These are phyloP conservation scores for Anaeromyces robustus DNA, from an alignment of 192 early-diverging fungal genomes.

Conservation along the genomic window DNA sequence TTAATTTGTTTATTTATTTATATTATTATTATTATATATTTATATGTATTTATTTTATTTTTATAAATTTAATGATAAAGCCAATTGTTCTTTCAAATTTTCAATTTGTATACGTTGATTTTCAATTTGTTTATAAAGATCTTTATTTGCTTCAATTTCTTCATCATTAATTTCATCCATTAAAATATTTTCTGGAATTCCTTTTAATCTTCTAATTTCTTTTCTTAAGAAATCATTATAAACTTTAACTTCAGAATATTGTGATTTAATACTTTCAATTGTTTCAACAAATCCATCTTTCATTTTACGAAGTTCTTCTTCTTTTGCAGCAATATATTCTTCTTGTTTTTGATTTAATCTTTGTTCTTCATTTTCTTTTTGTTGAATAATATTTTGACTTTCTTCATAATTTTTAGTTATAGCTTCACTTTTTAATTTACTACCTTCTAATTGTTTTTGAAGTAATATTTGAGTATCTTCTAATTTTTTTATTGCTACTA, in stretches of 20 bases:
- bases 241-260: background rate
- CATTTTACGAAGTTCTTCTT: background rate
- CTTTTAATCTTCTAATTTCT: background rate
- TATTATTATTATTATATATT: background rate
- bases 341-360: background rate
- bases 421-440: background rate
- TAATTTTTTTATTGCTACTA: background rate
- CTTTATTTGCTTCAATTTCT: background rate
- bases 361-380: background rate
- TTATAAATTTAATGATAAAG: background rate
- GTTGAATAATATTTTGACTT: background rate
- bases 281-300: background rate
- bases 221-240: background rate
- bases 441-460: background rate
- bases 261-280: background rate
- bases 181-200: background rate
- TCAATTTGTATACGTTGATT: background rate
- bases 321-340: background rate
- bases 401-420: background rate
- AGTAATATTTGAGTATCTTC: background rate
- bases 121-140: background rate
- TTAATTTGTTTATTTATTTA: background rate
- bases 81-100: background rate
- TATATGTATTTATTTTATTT: too few species aligned
- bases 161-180: background rate